Evolutionary conservation across 192 early-diverging fungal genomes (phyloP).

Genomic region (Oehlia diaphana): DNA sequence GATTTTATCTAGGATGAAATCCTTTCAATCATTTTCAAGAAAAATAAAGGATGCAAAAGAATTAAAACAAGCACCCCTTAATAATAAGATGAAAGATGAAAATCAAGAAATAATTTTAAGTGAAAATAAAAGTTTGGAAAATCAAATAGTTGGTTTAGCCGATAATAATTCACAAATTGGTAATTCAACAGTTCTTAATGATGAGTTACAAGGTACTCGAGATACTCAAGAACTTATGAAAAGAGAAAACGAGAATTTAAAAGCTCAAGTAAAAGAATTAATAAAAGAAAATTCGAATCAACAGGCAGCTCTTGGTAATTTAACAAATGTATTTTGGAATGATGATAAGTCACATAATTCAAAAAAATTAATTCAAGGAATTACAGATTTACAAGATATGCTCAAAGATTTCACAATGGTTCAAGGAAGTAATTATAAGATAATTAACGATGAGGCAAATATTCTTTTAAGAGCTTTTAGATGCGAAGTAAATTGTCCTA

Average conservation of each 20-base stretch:
- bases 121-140: too few relatives aligned
- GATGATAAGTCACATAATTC: constrained; percentile 15
- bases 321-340: background rate
- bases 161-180: background rate
- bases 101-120: too few relatives aligned
- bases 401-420: constrained; percentile 16
- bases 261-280: background rate
- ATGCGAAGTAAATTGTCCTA: background rate
- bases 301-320: constrained; percentile 10
- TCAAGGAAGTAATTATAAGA: background rate
- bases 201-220: background rate
- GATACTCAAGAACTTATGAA: background rate
- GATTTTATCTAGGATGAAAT: background rate
- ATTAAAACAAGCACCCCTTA: background rate
- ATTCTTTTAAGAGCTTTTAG: background rate
- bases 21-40: background rate
- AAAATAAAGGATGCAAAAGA: background rate
- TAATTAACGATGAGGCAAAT: background rate
- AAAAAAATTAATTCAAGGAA: background rate
- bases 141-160: too few relatives aligned
- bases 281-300: background rate
- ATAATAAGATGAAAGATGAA: background rate
- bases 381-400: constrained; percentile 4
- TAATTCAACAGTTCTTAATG: background rate
- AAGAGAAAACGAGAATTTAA: background rate